A percentile compares a stretch with the other conserved stretches of the same genome.
These are phyloP conservation scores for Solanum sitiens DNA, from an alignment of 257 asterid genomes.

Conservation along the genomic window DNA sequence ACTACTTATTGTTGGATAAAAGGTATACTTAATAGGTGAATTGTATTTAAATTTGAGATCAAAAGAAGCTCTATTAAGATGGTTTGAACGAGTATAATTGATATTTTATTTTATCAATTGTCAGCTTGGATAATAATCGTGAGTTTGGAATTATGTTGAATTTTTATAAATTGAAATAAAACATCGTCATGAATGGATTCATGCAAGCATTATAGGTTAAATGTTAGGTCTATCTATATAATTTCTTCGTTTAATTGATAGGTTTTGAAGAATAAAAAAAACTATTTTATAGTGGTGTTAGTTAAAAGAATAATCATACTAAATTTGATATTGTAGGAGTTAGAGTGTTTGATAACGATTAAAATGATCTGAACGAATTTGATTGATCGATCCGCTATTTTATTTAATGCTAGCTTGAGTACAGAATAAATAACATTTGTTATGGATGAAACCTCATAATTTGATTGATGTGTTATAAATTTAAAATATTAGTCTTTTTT, in stretches of 20 bases:
- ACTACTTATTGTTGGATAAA: no score
- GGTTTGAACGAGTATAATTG: background rate
- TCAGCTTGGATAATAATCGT: background rate
- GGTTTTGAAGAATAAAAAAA: background rate
- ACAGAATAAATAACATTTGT: no score
- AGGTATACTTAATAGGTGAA: background rate
- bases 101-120: background rate
- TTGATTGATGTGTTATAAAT: background rate
- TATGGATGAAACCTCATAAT: background rate
- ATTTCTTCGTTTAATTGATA: background rate
- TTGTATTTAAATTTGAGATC: background rate
- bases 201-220: background rate
- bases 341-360: background rate
- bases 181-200: background rate
- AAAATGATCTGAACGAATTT: background rate
- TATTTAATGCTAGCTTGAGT: background rate
- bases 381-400: fast-evolving
- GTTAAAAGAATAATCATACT: background rate
- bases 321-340: background rate
- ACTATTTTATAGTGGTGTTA: background rate
- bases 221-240: background rate
- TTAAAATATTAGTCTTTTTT: background rate
- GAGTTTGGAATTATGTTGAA: background rate
- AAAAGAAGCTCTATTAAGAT: background rate
- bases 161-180: background rate